These are phyloP conservation scores for Syzygium oleosum DNA, from an alignment of 345 rosid genomes.

Conservation along the genomic window DNA sequence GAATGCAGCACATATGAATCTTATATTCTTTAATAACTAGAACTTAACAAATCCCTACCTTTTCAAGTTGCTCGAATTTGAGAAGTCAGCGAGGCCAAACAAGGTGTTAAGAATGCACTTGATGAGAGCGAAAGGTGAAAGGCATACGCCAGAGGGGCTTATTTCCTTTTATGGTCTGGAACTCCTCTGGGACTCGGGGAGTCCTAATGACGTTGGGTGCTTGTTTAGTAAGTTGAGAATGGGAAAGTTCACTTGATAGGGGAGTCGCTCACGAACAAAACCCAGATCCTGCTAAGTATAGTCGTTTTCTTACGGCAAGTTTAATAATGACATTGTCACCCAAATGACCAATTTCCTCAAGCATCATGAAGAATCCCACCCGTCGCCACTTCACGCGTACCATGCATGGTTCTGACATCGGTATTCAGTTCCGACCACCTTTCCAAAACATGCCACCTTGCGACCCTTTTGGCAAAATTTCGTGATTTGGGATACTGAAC, in stretches of 20 bases:
- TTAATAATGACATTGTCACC: not conserved
- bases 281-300: not conserved
- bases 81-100: not conserved
- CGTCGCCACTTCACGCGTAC: not conserved
- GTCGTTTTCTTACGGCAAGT: not conserved
- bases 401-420: not conserved
- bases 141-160: not conserved
- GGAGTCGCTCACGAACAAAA: not conserved
- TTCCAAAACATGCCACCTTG: not conserved
- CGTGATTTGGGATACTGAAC: not conserved
- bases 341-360: not conserved
- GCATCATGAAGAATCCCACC: not conserved
- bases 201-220: not conserved
- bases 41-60: not conserved
- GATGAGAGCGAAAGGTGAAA: not conserved
- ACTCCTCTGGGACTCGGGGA: not conserved
- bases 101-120: not conserved
- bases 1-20: not conserved
- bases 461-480: not conserved
- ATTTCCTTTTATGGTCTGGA: not conserved
- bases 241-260: not conserved
- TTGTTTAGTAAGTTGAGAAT: not conserved
- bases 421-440: not conserved
- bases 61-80: not conserved
- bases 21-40: not conserved